Evolutionary conservation across 805 yeast species (phyloP).

Genomic region (Candida sphagnicola): DNA sequence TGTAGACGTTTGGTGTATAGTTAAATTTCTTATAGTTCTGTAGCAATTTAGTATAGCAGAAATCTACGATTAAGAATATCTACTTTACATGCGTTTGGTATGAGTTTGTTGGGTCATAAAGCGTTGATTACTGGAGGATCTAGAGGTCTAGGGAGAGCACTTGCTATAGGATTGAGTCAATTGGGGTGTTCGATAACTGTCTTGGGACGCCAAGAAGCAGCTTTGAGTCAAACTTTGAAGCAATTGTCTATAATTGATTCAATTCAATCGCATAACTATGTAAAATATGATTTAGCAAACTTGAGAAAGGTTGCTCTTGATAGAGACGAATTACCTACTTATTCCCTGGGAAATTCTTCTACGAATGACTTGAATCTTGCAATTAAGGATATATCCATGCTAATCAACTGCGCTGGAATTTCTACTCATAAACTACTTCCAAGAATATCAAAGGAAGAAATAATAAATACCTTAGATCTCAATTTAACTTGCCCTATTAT

Average conservation of each 20-base stretch:
- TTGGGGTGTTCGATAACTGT: slow-evolving; percentile 29
- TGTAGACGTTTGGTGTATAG: too few species aligned
- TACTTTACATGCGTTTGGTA: too few species aligned
- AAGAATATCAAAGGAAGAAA: slow-evolving; percentile 35
- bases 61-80: too few species aligned
- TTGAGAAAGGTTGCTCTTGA: too few species aligned
- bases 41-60: too few species aligned
- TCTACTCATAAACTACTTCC: slow-evolving; percentile 53
- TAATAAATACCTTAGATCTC: slow-evolving; percentile 44
- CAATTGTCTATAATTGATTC: slow-evolving; percentile 8
- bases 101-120: slow-evolving; percentile 11
- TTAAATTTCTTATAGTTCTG: too few species aligned
- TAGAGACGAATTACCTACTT: not conserved
- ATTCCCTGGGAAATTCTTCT: too few species aligned
- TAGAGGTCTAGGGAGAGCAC: slow-evolving; percentile 32
- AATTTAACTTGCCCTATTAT: slow-evolving; percentile 63
- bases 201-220: slow-evolving; percentile 30
- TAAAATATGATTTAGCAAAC: slow-evolving; percentile 29
- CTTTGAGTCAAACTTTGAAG: slow-evolving; percentile 19
- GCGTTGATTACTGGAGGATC: slow-evolving; percentile 42
- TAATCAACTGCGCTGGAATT: slow-evolving; percentile 66
- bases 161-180: slow-evolving; percentile 23
- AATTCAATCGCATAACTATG: slow-evolving; percentile 25
- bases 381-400: slow-evolving; percentile 37
- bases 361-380: slow-evolving; percentile 14